Evolutionary conservation across 2,329 filamentous ascomycete species (phyloP), one percentile per base, ranked within the genome.

Genomic region (Ceratocystiopsis brevicomis): DNA sequence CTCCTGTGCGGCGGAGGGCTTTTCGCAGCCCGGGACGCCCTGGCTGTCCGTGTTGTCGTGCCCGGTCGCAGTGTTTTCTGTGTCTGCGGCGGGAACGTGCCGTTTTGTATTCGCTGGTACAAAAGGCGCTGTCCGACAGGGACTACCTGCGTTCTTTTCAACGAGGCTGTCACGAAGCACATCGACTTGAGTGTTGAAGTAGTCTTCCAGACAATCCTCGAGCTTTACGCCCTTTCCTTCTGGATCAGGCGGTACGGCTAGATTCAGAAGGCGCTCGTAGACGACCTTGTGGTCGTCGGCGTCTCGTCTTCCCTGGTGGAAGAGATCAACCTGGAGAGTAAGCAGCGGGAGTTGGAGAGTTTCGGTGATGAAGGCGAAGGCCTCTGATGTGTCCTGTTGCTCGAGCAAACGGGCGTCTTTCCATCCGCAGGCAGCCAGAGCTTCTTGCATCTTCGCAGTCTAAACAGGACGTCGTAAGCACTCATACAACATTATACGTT

Each of bases 301-400:
- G 41, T 81, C 79, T 48, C 83, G 80, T 54, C 83, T 85, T 14
- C 88, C 90, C 19, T 85, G 82, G 54, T 61, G 90, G 52, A 88
- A 95, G 14, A 96, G 76, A 56, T 96, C 87, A 65, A 95, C 88
- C 56, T 94, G 92, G 35, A 96, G 62, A 0, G 87, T 87, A 21
- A 96, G 69, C 2, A 96, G 67, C 8, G 90, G 90, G 15, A 96
- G 61, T 52, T 93, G 79, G 17, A 98, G 69, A 18, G 80, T 85
- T 51, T 86, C 87, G 0, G 88, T 94, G 49, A 98, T 86, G 57
- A 95, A 95, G 0, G 79, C 83, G 56, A 96, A 96, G 1, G 87
- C 87, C 60, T 98, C 90, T 0, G 90, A 95, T 0, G 85, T 84
- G 59, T 98, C 90, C 60, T 98, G 90, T 56, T 96, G 90, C 52